Conservation (phyloP, 78 protist species). For the Dictyostelium brefeldianum region DNA sequence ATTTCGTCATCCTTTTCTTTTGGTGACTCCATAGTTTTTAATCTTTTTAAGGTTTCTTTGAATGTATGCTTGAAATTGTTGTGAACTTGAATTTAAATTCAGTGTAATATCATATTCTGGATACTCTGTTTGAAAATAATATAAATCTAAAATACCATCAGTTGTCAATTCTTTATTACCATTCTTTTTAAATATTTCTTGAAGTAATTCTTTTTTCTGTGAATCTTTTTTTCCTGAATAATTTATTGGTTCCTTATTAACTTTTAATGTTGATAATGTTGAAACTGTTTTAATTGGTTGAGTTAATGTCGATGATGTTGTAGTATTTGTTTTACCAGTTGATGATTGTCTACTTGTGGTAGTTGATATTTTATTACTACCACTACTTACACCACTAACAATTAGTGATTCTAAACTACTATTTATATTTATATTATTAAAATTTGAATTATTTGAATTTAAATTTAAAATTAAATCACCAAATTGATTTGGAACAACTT, state of each 20-base stretch:
- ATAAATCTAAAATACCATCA: conserved; percentile 59
- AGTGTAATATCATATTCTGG: conserved; percentile 60
- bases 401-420: conserved; percentile 7
- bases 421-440: conserved; percentile 8
- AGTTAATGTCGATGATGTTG: not conserved
- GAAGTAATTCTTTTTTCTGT: conserved; percentile 29
- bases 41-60: conserved; percentile 36
- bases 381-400: not conserved
- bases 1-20: not conserved
- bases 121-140: conserved; percentile 54
- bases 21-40: not conserved
- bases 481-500: conserved; percentile 11
- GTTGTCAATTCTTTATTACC: conserved; percentile 34
- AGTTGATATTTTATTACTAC: not conserved
- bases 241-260: conserved; percentile 59
- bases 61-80: conserved; percentile 51
- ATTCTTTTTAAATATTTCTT: conserved; percentile 51
- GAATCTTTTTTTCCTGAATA: not conserved
- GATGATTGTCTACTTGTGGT: not conserved
- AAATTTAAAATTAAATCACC: conserved; percentile 7
- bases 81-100: conserved; percentile 18
- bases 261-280: conserved; percentile 11
- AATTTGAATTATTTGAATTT: no score
- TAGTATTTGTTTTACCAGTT: not conserved
- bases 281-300: not conserved